Base-by-base conservation (phyloP, 2,329 filamentous ascomycete genomes). In the Lasiodiplodia theobromae region DNA sequence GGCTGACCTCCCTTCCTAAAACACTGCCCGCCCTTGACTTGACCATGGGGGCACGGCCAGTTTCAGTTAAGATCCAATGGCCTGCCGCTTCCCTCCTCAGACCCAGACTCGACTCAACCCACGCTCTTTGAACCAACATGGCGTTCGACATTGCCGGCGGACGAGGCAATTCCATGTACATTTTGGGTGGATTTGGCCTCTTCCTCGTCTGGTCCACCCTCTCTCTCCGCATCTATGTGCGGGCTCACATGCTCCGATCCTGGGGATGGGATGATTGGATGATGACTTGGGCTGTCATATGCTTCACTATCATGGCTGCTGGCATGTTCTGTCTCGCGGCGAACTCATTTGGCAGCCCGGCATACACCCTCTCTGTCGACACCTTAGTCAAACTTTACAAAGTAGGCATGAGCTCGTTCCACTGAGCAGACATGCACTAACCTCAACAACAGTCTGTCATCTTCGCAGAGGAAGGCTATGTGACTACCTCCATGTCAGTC, bases 131-230 rank as follows among this genome's bases (percentile, higher is more conserved):
- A n/a, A 21, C 28, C 63, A 37, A 3, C n/a, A 66, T 66, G 63
- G 21, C 51, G 18, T 11, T 54, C 51, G 63, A 66, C 38, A 56
- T 66, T 47, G 51, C 63, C 51, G 63, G 63, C 12, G 63, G 63
- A 23, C 31, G 63, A 18, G 63, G 51, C 63, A 40, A 56, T n/a
- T 66, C 63, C 11, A 66, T 66, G 63, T 56, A 54, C 51, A 23
- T 66, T 14, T 23, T 66, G 49, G 52, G 63, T 18, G 63, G 63
- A 34, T 34, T 66, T 51, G 63, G 63, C 38, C 63, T 66, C 47
- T 23, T 64, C 60, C 60, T 64, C 8, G 60, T 64, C 31, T 64
- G 60, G 60, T 67, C 38, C 28, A 51, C 65, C n/a, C 53, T 51
- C 14, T 34, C 54, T 11, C 14, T 67, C 3, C 65, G 65, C 21